These are phyloP conservation scores for Aspergillus glaucus DNA, from an alignment of 2,329 filamentous ascomycete species.

Conservation along the genomic window DNA sequence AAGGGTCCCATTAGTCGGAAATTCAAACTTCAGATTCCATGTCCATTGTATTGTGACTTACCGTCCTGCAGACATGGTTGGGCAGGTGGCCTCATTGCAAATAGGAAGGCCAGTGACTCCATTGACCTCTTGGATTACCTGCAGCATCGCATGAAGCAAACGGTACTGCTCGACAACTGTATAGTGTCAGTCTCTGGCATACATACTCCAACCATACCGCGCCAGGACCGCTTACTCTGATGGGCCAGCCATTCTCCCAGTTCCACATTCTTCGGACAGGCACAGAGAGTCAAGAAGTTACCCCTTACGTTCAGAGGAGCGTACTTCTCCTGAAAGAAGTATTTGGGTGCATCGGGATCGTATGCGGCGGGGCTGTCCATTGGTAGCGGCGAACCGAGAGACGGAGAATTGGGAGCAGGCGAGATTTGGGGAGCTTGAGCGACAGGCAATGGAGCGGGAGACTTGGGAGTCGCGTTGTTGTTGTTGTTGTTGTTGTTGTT, in stretches of 20 bases:
- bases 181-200: slow-evolving; percentile 2
- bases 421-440: slow-evolving; percentile 23
- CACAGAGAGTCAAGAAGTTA: slow-evolving; percentile 94
- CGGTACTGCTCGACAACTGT: slow-evolving; percentile 88
- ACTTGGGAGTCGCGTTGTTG: slow-evolving; percentile 34
- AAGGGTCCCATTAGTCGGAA: slow-evolving; percentile 11
- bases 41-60: slow-evolving; percentile 46
- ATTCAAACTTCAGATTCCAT: neutral
- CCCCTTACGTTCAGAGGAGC: slow-evolving; percentile 89
- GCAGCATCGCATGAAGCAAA: slow-evolving; percentile 80
- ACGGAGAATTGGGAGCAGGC: slow-evolving; percentile 34
- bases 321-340: slow-evolving; percentile 48
- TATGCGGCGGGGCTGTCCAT: slow-evolving; percentile 32
- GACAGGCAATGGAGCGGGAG: slow-evolving; percentile 23
- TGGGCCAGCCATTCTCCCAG: slow-evolving; percentile 94
- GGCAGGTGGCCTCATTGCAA: slow-evolving; percentile 78
- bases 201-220: neutral
- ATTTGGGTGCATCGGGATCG: slow-evolving; percentile 41
- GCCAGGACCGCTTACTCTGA: slow-evolving; percentile 58
- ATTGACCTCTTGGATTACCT: slow-evolving; percentile 80
- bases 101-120: slow-evolving; percentile 66
- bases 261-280: slow-evolving; percentile 87
- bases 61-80: slow-evolving; percentile 90
- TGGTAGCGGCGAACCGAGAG: slow-evolving; percentile 30
- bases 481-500: slow-evolving; percentile 28